Base-by-base conservation (phyloP, 23 red algal genomes). In the Cyanidiococcus yangmingshanensis region DNA sequence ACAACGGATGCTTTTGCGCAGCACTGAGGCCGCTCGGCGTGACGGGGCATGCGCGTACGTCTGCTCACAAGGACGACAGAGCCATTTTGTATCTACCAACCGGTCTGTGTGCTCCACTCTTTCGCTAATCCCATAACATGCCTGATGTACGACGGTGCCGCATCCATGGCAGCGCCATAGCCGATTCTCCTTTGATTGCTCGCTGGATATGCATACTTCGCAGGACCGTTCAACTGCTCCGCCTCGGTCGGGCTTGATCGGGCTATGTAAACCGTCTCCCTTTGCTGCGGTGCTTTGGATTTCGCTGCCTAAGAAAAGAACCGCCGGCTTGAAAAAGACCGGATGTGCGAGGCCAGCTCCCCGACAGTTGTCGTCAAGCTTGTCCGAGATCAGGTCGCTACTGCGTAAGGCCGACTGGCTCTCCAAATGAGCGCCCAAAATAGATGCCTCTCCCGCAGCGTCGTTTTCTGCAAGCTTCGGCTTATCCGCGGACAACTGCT, bases 11-110 rank as follows among this genome's bases (percentile, higher is more conserved):
- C 45, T 71, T 25, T 7, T 71, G 63, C 32, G 21, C 3, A 71
- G n/a, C 7, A 35, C 32, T 29, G 63, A 25, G 3, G 63, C 63
- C 32, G 63, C 63, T 71, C 32, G 63, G 63, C 32, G n/a, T 7
- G 63, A 35, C 12, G 63, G n/a, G 15, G 63, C n/a, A 29, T 35
- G 3, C 63, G 27, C 32, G 63, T 71, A 54, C 63, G 21, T 35
- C 27, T 71, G 63, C 63, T 71, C 16, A 35, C 63, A 71, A 7
- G 63, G n/a, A 12, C 63, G 63, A 71, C 63, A 71, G 7, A 25
- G 63, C 63, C 63, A 71, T 17, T 25, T 71, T 12, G 12, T 3
- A 35, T 71, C n/a, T 7, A 25, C 63, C 16, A 7, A 7, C 16
- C 32, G 3, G 63, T 25, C 32, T 25, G 15, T 7, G 63, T 7